These are phyloP conservation scores for Tremellales sp. DNA, from an alignment of 1,284 basidiomycete species.

Conservation along the genomic window DNA sequence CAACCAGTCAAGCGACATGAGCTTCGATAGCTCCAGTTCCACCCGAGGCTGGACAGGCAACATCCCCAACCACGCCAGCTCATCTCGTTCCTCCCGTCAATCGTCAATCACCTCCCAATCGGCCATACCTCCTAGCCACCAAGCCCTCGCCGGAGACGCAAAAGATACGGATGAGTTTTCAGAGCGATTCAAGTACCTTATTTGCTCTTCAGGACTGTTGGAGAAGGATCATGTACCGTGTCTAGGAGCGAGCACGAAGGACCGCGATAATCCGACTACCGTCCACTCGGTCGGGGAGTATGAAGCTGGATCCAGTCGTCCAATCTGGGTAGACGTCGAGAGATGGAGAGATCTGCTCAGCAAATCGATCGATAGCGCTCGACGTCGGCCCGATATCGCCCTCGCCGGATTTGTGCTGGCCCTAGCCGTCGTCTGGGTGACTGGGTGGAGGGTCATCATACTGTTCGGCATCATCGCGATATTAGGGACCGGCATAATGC, in stretches of 20 bases:
- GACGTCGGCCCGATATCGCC: background rate
- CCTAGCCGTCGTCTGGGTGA: slow-evolving; percentile 2
- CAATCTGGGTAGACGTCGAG: background rate
- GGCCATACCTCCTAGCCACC: no score
- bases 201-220: slow-evolving; percentile 38
- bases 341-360: background rate
- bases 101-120: no score
- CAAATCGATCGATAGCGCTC: no score
- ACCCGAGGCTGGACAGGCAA: slow-evolving; percentile 15
- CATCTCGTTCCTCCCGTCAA: background rate
- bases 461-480: no score
- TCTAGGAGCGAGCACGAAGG: background rate
- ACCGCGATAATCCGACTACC: no score
- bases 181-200: slow-evolving; percentile 41
- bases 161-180: slow-evolving; percentile 22
- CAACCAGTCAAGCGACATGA: no score
- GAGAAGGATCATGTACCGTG: slow-evolving; percentile 37
- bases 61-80: slow-evolving; percentile 5
- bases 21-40: no score
- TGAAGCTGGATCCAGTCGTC: no score
- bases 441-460: slow-evolving; percentile 1
- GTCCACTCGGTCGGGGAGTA: no score
- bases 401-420: background rate
- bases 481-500: no score
- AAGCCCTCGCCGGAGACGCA: background rate